Percentiles rank a stretch among this genome's conserved stretches.
Conservation (phyloP, 2,329 filamentous ascomycete genomes). For the Xylaria sp. region DNA sequence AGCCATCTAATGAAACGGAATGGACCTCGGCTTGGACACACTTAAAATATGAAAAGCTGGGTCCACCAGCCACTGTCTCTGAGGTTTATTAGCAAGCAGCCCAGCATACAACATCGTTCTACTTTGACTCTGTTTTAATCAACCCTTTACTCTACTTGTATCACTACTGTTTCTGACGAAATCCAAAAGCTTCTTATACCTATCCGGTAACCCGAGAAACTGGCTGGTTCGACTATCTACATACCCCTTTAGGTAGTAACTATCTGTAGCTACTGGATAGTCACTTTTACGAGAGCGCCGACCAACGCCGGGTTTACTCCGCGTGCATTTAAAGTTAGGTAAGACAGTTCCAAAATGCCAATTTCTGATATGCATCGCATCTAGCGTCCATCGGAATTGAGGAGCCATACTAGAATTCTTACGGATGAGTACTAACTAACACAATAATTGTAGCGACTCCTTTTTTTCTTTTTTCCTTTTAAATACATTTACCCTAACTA, state of each 20-base stretch:
- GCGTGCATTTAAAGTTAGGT: conserved; percentile 5
- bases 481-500: conserved; percentile 2
- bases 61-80: conserved; percentile 10
- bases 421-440: background rate
- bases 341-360: conserved; percentile 3
- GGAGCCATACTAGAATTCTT: background rate
- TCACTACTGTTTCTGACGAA: background rate
- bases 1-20: conserved; percentile 8
- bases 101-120: background rate
- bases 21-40: conserved; percentile 29
- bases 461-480: background rate
- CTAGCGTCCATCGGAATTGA: background rate
- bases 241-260: background rate
- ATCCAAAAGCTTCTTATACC: background rate
- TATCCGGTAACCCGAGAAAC: conserved; percentile 8
- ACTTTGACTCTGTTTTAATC: background rate
- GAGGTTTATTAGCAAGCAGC: conserved; percentile 26
- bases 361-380: background rate
- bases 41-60: conserved; percentile 8
- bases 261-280: conserved; percentile 5
- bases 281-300: conserved; percentile 1
- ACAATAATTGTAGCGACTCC: conserved; percentile 21
- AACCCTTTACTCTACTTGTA: background rate
- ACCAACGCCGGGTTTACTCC: conserved; percentile 23
- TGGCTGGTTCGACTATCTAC: background rate